These are phyloP conservation scores for Daldinia decipiens DNA, from an alignment of 495 filamentous ascomycete species.

Conservation along the genomic window DNA sequence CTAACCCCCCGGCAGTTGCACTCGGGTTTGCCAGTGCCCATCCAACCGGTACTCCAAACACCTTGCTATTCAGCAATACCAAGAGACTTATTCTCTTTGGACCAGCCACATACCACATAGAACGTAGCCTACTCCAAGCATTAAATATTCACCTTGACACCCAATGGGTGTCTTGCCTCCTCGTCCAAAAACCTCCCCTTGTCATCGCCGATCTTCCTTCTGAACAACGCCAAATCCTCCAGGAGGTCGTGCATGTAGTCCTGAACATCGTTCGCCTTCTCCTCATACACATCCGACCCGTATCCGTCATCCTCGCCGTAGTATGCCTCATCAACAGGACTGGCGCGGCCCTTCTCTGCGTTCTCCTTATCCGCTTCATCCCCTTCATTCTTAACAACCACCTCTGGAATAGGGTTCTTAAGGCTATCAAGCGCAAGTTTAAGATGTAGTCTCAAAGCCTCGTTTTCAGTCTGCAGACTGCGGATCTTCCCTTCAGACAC, in stretches of 20 bases:
- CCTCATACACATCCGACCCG: conserved; percentile 61
- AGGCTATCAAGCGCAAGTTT: conserved; percentile 85
- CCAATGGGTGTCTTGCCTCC: conserved; percentile 44
- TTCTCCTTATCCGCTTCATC: conserved; percentile 33
- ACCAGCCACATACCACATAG: neutral
- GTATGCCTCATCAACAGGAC: conserved; percentile 50
- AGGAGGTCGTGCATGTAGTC: conserved; percentile 75
- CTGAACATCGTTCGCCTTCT: conserved; percentile 67
- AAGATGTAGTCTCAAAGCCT: conserved; percentile 84
- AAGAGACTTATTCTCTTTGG: neutral
- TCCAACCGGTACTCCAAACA: conserved; percentile 27
- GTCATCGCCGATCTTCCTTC: conserved; percentile 84
- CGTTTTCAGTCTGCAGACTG: conserved; percentile 85
- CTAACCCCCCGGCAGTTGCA: neutral
- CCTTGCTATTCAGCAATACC: conserved; percentile 21
- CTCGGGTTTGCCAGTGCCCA: neutral
- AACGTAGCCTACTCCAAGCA: neutral
- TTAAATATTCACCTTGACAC: conserved; percentile 42
- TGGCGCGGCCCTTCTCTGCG: conserved; percentile 50
- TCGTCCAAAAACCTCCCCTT: conserved; percentile 62
- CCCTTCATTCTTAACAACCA: conserved; percentile 50
- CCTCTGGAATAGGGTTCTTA: conserved; percentile 82
- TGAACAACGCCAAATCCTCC: conserved; percentile 81
- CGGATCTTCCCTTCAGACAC: conserved; percentile 92
- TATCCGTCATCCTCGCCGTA: conserved; percentile 57